Conservation (phyloP, 306 rosid genomes). For the Albizia julibrissin region DNA sequence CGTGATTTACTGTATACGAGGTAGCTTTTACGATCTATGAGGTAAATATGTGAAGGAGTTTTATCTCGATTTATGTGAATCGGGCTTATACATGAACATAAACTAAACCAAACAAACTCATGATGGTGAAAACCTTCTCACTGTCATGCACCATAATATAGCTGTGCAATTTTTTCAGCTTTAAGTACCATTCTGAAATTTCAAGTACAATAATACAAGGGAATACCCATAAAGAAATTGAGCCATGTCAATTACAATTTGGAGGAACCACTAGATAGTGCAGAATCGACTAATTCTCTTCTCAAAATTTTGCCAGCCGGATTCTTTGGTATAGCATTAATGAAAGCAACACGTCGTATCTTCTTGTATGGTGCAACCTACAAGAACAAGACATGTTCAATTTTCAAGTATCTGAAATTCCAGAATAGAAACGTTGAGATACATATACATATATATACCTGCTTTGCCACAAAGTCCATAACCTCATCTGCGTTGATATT, state of each 20-base stretch:
- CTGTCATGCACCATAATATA: neutral
- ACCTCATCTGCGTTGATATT: constrained; percentile 58
- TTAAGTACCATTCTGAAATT: neutral
- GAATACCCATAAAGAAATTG: neutral
- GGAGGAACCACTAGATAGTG: constrained; percentile 51
- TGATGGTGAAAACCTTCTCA: neutral
- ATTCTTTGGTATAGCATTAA: constrained; percentile 72
- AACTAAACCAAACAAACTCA: too few species aligned
- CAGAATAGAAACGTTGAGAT: constrained; percentile 14
- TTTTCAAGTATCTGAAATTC: constrained; percentile 4
- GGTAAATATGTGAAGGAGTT: too few species aligned
- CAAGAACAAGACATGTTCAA: constrained; percentile 11
- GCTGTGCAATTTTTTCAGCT: neutral
- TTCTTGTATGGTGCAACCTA: constrained; percentile 97
- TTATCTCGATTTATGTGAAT: too few species aligned
- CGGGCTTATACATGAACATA: too few species aligned
- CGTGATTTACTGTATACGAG: too few species aligned
- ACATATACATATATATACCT: constrained; percentile 37
- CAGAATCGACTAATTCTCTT: constrained; percentile 66
- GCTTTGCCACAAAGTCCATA: constrained; percentile 71
- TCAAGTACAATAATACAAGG: neutral
- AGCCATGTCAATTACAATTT: constrained; percentile 49
- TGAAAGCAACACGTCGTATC: constrained; percentile 69
- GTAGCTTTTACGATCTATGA: too few species aligned
- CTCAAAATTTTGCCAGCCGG: constrained; percentile 88